phyloP scores from a whole-genome alignment of 1,284 basidiomycete species.

The Apiotrichum gamsii region DNA sequence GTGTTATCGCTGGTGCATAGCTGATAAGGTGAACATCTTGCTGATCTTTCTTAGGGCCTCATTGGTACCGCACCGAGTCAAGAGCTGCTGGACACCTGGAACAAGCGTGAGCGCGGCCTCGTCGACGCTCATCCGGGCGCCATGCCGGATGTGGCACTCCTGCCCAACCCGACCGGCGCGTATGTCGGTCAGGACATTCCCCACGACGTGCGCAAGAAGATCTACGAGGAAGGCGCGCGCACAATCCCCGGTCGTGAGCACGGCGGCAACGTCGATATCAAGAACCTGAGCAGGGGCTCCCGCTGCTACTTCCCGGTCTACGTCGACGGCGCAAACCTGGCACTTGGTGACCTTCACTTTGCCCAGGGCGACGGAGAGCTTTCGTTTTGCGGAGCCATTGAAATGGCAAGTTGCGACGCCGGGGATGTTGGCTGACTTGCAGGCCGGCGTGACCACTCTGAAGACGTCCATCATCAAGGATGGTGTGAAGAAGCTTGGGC shows the following conservation, averaged over 20 bases:
- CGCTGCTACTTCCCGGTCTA: constrained; percentile 55
- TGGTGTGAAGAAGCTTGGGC: constrained; percentile 8
- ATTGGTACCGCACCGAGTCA: constrained; percentile 68
- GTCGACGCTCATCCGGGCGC: constrained; percentile 51
- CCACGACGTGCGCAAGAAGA: constrained; percentile 53
- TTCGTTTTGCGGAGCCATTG: constrained; percentile 12
- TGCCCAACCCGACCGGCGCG: constrained; percentile 58
- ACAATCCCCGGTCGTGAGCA: constrained; percentile 72
- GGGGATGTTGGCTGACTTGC: neutral
- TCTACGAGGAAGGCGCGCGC: constrained; percentile 63
- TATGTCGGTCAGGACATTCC: constrained; percentile 60
- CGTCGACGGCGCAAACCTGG: constrained; percentile 64
- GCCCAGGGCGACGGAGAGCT: constrained; percentile 68
- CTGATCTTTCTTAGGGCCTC: constrained; percentile 63
- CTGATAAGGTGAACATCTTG: no score
- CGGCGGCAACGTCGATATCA: constrained; percentile 74
- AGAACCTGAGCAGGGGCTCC: neutral
- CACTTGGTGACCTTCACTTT: constrained; percentile 71
- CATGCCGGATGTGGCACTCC: constrained; percentile 58
- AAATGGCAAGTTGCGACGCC: constrained; percentile 57
- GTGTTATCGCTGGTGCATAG: neutral
- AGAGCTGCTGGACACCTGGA: constrained; percentile 68
- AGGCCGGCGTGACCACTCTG: constrained; percentile 7
- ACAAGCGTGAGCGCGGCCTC: constrained; percentile 61
- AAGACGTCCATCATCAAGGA: constrained; percentile 6